Conservation (phyloP, 495 filamentous ascomycete species). For the Penicillium psychrofluorescens region DNA sequence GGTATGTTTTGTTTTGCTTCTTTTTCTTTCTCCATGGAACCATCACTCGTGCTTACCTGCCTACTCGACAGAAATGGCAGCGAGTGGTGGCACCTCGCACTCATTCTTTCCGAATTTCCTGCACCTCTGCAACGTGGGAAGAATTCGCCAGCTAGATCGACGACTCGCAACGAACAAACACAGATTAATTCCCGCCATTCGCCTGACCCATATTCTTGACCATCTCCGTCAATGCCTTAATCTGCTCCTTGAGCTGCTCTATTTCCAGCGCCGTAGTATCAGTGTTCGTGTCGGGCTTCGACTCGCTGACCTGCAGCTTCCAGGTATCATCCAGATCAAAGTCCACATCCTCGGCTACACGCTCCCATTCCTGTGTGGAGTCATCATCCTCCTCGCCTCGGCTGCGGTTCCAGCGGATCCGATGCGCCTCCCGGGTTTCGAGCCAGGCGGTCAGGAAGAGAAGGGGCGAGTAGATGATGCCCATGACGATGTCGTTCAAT, state of each 20-base stretch:
- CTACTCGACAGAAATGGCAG: too few species aligned
- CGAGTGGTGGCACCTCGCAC: too few species aligned
- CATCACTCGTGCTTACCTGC: too few species aligned
- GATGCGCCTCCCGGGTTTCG: constrained; percentile 62
- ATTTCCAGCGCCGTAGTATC: constrained; percentile 65
- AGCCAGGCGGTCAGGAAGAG: constrained; percentile 70
- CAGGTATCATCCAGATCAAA: constrained; percentile 78
- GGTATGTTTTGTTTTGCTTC: too few species aligned
- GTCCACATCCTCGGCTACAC: constrained; percentile 62
- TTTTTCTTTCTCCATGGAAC: too few species aligned
- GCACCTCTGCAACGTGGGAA: too few species aligned
- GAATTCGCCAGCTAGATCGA: too few species aligned
- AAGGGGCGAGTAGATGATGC: constrained; percentile 74
- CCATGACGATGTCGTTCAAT: constrained; percentile 85
- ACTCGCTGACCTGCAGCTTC: constrained; percentile 64
- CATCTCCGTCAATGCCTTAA: constrained; percentile 58
- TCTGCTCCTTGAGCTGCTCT: constrained; percentile 57
- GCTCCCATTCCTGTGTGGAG: constrained; percentile 85
- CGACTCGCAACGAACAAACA: too few species aligned
- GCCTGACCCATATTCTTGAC: constrained; percentile 38
- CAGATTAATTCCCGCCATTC: constrained; percentile 1
- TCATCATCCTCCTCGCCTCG: constrained; percentile 89
- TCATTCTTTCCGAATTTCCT: too few species aligned
- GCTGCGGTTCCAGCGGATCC: constrained; percentile 63
- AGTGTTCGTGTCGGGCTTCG: constrained; percentile 68